These are phyloP conservation scores for Pseudogymnoascus sp. DNA, from an alignment of 2,329 filamentous ascomycete species.

Conservation along the genomic window DNA sequence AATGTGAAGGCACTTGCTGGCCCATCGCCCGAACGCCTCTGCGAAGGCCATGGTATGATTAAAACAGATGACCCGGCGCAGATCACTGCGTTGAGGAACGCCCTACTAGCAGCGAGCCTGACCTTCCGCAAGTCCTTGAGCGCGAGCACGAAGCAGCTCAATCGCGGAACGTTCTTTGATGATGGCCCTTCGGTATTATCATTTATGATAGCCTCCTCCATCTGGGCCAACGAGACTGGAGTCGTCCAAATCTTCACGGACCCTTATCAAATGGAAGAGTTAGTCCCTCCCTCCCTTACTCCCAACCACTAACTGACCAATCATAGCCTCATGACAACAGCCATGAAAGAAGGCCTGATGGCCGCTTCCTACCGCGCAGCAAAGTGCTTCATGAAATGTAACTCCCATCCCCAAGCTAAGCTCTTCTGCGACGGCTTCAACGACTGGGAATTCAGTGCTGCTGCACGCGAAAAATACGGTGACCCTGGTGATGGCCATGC, in stretches of 20 bases:
- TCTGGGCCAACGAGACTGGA: neutral
- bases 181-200: neutral
- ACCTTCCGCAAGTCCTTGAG: neutral
- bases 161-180: slow-evolving; percentile 6
- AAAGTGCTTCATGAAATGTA: slow-evolving; percentile 8
- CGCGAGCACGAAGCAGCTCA: neutral
- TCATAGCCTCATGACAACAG: neutral
- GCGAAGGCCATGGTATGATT: neutral
- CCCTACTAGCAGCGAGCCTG: neutral
- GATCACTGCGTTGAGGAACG: neutral
- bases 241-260: neutral
- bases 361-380: neutral
- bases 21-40: neutral
- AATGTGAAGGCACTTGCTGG: neutral
- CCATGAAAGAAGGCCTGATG: slow-evolving; percentile 7
- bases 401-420: neutral
- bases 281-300: neutral
- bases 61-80: neutral
- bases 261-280: slow-evolving; percentile 9
- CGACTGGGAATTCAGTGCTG: slow-evolving; percentile 5
- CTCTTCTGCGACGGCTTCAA: slow-evolving; percentile 3
- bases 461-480: neutral
- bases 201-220: neutral
- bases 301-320: neutral
- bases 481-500: neutral